Evolutionary conservation across 768 basidiomycete genomes (phyloP), one percentile per base, ranked within the genome.

Genomic region (Xerocomellus amylosporus): DNA sequence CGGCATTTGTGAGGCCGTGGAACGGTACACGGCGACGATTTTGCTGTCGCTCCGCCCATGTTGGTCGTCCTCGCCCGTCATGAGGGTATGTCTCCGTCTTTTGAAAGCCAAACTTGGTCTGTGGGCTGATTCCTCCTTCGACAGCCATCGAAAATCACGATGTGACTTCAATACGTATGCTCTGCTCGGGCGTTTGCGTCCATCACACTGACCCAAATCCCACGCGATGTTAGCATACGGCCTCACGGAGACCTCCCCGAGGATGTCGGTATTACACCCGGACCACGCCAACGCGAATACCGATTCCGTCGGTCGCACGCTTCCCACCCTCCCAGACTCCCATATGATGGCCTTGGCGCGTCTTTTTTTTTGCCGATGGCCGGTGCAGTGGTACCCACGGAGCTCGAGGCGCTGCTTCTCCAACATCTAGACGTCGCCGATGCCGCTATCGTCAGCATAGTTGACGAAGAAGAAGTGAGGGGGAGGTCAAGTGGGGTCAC

Each of bases 211-310:
- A 49, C 26, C 5, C 1, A 13, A 14, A 26, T 5, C n/a, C 24
- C 24, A 5, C 15, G n/a, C 56, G 10, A 31, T 34, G 12, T 45
- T 59, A 85, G 88, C 86, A 1, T 91, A 85, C 53, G 88, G 92
- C 26, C 75, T 93, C 19, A 93, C 90, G 1, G 92, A 93, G 71
- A 92, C 90, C 1, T 87, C 89, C 0, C 90, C 89, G 0, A 84
- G 84, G 0, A 78, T 84, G 0, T 83, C 85, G 58, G 58, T 87
- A 3, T 74, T 88, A 8, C 75, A 81, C 1, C 46, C 66, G 0
- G 63, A 75, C 3, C 73, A 81, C 19, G 71, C 73, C 2, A 54
- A 70, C 13, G 65, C 75, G n/a, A 87, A 84, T 58, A 67, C 82
- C 24, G 89, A 88, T 13, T 83, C 81, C 44, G 77, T 87, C 31